These are phyloP conservation scores for Ploettnerulaceae sp. DNA, from an alignment of 2,329 filamentous ascomycete species.

Conservation along the genomic window DNA sequence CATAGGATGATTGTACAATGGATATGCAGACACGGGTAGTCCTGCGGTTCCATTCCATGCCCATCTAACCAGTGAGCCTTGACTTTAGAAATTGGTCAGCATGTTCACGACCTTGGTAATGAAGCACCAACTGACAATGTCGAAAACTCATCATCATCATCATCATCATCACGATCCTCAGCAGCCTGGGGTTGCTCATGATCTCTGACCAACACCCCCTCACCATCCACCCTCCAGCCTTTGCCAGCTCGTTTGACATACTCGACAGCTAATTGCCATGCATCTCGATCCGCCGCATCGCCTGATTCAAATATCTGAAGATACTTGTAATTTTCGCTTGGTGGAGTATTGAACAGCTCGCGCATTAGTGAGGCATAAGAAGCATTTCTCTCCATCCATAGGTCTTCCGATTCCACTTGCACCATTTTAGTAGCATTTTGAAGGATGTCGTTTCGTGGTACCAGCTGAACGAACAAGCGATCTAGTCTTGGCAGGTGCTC, in stretches of 20 bases:
- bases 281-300: constrained; percentile 42
- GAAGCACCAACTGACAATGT: constrained; percentile 29
- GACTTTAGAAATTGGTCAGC: constrained; percentile 18
- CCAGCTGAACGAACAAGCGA: constrained; percentile 50
- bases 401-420: constrained; percentile 29
- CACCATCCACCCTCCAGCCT: constrained; percentile 42
- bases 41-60: constrained; percentile 27
- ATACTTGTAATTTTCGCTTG: constrained; percentile 38
- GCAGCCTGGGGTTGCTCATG: constrained; percentile 5
- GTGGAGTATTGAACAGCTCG: constrained; percentile 29
- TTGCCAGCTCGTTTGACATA: constrained; percentile 37
- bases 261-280: constrained; percentile 43
- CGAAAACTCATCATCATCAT: constrained; percentile 11
- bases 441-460: constrained; percentile 37
- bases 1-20: not conserved
- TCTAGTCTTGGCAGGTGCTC: constrained; percentile 46
- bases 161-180: constrained; percentile 14
- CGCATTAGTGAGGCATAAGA: constrained; percentile 30
- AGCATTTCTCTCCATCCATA: constrained; percentile 32
- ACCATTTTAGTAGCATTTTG: constrained; percentile 31
- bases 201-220: constrained; percentile 43
- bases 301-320: constrained; percentile 47
- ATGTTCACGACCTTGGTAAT: not conserved
- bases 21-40: constrained; percentile 25
- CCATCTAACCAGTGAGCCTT: constrained; percentile 25